Evolutionary conservation across 2,329 filamentous ascomycete genomes (phyloP), one percentile per base, ranked within the genome.

Genomic region (Paracamarosporium sp.): DNA sequence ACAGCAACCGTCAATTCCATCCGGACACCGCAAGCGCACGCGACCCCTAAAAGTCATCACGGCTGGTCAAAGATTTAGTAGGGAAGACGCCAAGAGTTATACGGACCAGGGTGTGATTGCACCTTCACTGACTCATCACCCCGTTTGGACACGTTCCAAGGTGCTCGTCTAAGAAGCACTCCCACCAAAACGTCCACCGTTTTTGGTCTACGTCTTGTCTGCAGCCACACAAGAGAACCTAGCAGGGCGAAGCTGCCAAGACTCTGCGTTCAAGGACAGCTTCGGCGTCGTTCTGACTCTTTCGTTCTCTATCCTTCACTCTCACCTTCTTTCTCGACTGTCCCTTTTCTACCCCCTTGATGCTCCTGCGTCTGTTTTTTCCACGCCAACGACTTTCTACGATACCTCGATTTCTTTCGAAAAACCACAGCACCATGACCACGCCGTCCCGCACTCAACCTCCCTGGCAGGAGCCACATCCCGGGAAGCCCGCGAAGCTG

Each of bases 401-500:
- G 60, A 60, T 50, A 56, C 57, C 65, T 60, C 69, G 67, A 62
- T 61, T 68, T 40, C 57, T 56, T 46, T 62, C 57, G 28, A 64
- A 31, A 8, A 44, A 22, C 9, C 27, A 33, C n/a, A 47, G 44
- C 44, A 47, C 61, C 27, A 74, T 77, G 69, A 70, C 75, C 52
- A 72, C 74, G 27, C 58, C 69, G 55, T 68, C 69, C 25, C 74
- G 74, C 56, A 72, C 68, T 12, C 76, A 78, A 61, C 76, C 76
- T 57, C 72, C 71, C 58, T 80, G 67, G 79, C 70, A 71, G 56
- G 63, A 73, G 66, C 74, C 75, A 50, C 63, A 73, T 56, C 68
- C 68, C 15, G 63, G 71, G 12, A 64, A 83, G 44, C 82, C 84
- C n/a, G 77, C 86, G 46, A 70, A 73, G 48, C 81, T 96, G 67